Percentiles rank a stretch among this genome's conserved stretches.
Conservation (phyloP, 345 rosid species). For the Brassica cretica region DNA sequence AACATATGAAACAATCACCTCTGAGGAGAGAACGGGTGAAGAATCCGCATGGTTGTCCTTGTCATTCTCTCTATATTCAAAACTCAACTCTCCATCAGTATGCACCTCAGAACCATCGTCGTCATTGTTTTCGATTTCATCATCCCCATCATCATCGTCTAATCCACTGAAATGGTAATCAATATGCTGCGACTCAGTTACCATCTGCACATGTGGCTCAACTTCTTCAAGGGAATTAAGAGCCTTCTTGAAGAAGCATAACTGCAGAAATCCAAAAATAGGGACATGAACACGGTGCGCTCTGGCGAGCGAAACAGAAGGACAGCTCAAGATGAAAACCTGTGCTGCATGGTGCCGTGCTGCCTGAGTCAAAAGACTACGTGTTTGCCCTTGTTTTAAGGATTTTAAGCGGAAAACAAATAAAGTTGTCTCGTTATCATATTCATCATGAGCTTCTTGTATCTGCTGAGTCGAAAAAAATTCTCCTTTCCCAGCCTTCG, state of each 20-base stretch:
- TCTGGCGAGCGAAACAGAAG: constrained; percentile 13
- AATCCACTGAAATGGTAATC: constrained; percentile 83
- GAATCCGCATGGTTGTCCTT: constrained; percentile 49
- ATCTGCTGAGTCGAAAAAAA: constrained; percentile 61
- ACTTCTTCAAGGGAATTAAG: constrained; percentile 76
- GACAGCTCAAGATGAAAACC: constrained; percentile 49
- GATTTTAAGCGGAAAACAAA: constrained; percentile 91
- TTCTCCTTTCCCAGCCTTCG: constrained; percentile 76
- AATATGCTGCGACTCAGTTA: constrained; percentile 76
- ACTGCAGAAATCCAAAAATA: constrained; percentile 49
- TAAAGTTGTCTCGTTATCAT: constrained; percentile 83
- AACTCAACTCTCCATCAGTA: constrained; percentile 85
- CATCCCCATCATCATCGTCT: constrained; percentile 66
- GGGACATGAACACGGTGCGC: background rate
- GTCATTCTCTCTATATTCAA: constrained; percentile 61
- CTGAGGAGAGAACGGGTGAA: constrained; percentile 50
- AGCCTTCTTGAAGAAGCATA: constrained; percentile 80
- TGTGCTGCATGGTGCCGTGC: constrained; percentile 99
- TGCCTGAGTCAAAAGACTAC: constrained; percentile 97
- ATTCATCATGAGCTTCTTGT: constrained; percentile 76
- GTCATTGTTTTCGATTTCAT: constrained; percentile 47
- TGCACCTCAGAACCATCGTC: constrained; percentile 50
- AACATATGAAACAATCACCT: constrained; percentile 50
- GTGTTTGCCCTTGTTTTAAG: constrained; percentile 89
- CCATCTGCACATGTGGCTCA: constrained; percentile 70